These are phyloP conservation scores for Pelargonium myrrhifolium DNA, from an alignment of 441 rosid genomes.

Conservation along the genomic window DNA sequence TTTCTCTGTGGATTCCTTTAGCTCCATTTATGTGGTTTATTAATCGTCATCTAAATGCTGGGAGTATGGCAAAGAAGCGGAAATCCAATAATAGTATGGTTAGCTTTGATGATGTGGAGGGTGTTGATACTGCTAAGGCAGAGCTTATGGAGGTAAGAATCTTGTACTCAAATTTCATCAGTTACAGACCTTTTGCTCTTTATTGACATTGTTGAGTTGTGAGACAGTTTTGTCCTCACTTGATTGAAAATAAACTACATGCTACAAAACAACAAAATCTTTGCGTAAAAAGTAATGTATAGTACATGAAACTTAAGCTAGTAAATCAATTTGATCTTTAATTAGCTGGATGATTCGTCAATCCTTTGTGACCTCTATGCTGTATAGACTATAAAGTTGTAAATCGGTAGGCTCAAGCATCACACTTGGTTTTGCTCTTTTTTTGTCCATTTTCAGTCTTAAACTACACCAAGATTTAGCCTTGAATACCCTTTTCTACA, in stretches of 20 bases:
- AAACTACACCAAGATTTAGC: too few species aligned
- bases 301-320: background rate
- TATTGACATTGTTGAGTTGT: background rate
- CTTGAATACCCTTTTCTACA: too few species aligned
- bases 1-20: constrained; percentile 80
- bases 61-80: constrained; percentile 70
- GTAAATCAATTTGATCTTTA: background rate
- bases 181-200: background rate
- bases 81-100: constrained; percentile 49
- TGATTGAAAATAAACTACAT: background rate
- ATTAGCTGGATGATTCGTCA: background rate
- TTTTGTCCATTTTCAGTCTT: too few species aligned
- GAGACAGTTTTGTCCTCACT: background rate
- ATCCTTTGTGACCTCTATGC: background rate
- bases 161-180: constrained; percentile 13
- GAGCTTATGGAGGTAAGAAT: constrained; percentile 82
- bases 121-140: constrained; percentile 83
- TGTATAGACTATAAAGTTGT: background rate
- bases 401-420: too few species aligned
- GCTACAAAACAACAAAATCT: background rate
- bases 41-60: constrained; percentile 81
- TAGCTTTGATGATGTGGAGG: constrained; percentile 87
- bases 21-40: constrained; percentile 95
- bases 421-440: too few species aligned
- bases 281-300: background rate